Conservation (phyloP, 176 grass and related monocot species). For the bread wheat (Triticum aestivum) region DNA sequence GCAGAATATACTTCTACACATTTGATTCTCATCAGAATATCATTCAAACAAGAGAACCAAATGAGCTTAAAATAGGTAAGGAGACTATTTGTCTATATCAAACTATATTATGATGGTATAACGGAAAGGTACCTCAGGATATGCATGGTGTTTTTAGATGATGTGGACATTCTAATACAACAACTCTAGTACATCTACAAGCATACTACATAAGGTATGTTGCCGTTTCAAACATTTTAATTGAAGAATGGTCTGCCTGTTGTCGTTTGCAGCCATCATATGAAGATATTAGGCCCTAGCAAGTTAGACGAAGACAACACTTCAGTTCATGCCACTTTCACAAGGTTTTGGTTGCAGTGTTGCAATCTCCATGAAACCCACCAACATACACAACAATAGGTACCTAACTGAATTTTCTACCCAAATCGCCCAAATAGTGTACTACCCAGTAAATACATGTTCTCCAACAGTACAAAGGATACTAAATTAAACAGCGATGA, state of each 20-base stretch:
- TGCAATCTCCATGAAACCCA: neutral
- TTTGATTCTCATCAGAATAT: slow-evolving; percentile 4
- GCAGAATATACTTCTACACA: neutral
- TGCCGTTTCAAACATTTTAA: neutral
- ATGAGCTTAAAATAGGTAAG: neutral
- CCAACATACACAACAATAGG: neutral
- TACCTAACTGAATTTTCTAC: neutral
- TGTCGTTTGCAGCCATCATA: neutral
- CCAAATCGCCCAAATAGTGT: neutral
- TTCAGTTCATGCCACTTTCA: neutral
- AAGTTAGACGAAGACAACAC: neutral
- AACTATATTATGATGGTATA: neutral
- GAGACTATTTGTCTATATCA: neutral
- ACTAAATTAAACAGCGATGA: neutral
- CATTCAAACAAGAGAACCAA: slow-evolving; percentile 3
- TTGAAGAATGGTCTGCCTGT: neutral
- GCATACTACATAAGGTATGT: neutral
- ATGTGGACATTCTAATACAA: neutral
- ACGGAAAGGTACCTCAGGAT: neutral
- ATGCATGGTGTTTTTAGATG: neutral
- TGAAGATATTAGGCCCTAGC: neutral
- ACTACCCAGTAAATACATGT: neutral
- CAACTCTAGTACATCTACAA: neutral
- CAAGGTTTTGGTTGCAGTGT: neutral
- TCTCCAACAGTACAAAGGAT: neutral